These are phyloP conservation scores for Fusarium graminum DNA, from an alignment of 2,329 filamentous ascomycete species.

Conservation along the genomic window DNA sequence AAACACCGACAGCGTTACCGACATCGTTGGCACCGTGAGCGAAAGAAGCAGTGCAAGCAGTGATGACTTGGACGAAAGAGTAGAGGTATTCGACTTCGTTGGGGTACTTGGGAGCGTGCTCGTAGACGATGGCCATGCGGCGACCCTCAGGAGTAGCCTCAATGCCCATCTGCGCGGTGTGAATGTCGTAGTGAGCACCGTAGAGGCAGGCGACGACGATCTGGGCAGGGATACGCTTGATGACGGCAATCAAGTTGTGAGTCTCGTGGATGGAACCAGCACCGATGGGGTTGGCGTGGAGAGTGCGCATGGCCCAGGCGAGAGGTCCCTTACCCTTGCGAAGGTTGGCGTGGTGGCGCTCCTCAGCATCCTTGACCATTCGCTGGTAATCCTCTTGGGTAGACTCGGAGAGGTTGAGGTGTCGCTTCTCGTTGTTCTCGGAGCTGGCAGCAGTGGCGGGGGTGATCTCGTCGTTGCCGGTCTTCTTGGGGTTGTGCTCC, in stretches of 20 bases:
- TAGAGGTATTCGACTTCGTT: slow-evolving; percentile 80
- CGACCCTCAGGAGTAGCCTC: slow-evolving; percentile 78
- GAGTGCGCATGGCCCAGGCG: slow-evolving; percentile 85
- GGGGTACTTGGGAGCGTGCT: slow-evolving; percentile 72
- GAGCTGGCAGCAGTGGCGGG: slow-evolving; percentile 42
- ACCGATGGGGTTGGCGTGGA: slow-evolving; percentile 80
- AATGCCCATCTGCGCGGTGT: slow-evolving; percentile 79
- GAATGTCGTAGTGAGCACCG: slow-evolving; percentile 85
- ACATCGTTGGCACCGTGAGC: slow-evolving; percentile 84
- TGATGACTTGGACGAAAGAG: slow-evolving; percentile 75
- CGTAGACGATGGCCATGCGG: slow-evolving; percentile 72
- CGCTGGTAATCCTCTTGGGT: slow-evolving; percentile 72
- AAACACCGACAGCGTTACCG: slow-evolving; percentile 76
- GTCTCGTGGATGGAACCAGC: slow-evolving; percentile 80
- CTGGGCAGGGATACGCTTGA: slow-evolving; percentile 77
- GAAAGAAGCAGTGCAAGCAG: slow-evolving; percentile 79
- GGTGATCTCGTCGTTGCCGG: slow-evolving; percentile 52
- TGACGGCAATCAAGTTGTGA: slow-evolving; percentile 73
- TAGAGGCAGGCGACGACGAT: slow-evolving; percentile 75
- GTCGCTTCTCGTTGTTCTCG: slow-evolving; percentile 58
- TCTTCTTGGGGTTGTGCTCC: slow-evolving; percentile 37
- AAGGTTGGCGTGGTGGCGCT: slow-evolving; percentile 73
- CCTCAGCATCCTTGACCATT: slow-evolving; percentile 68
- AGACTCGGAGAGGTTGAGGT: slow-evolving; percentile 53
- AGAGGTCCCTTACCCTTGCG: slow-evolving; percentile 73